A percentile compares a stretch with the other conserved stretches of the same genome.
These are phyloP conservation scores for Emericellopsis cladophorae DNA, from an alignment of 2,329 filamentous ascomycete species.

Conservation along the genomic window DNA sequence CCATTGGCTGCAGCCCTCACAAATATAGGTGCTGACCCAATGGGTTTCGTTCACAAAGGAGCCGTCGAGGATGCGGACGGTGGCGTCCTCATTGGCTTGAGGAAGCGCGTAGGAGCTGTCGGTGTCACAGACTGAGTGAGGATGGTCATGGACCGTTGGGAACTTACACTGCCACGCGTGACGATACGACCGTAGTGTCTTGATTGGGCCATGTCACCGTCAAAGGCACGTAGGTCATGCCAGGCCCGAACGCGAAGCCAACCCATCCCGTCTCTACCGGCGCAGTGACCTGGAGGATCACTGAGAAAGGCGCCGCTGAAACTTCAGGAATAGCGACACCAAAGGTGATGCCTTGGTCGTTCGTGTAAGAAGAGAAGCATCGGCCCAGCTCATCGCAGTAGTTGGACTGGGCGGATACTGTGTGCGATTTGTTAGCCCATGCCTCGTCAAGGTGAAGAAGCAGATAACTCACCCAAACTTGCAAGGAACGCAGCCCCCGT, in stretches of 20 bases:
- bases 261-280: constrained; percentile 27
- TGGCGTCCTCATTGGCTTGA: constrained; percentile 14
- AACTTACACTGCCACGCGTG: constrained; percentile 22
- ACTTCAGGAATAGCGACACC: constrained; percentile 23
- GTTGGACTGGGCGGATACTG: constrained; percentile 1
- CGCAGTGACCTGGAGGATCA: constrained; percentile 27
- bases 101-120: constrained; percentile 21
- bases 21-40: constrained; percentile 20
- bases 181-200: constrained; percentile 20
- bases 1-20: constrained; percentile 27
- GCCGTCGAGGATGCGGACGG: constrained; percentile 20
- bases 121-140: not conserved
- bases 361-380: constrained; percentile 12
- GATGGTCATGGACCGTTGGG: not conserved
- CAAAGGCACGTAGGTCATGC: constrained; percentile 30
- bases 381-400: constrained; percentile 9
- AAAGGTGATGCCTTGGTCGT: constrained; percentile 12
- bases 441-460: not conserved
- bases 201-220: constrained; percentile 27
- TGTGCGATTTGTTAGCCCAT: not conserved
- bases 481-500: not conserved
- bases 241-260: constrained; percentile 28
- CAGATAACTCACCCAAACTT: not conserved
- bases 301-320: constrained; percentile 19
- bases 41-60: constrained; percentile 19